Evolutionary conservation across 441 rosid genomes (phyloP).

Genomic region (Euphorbia celastroides): DNA sequence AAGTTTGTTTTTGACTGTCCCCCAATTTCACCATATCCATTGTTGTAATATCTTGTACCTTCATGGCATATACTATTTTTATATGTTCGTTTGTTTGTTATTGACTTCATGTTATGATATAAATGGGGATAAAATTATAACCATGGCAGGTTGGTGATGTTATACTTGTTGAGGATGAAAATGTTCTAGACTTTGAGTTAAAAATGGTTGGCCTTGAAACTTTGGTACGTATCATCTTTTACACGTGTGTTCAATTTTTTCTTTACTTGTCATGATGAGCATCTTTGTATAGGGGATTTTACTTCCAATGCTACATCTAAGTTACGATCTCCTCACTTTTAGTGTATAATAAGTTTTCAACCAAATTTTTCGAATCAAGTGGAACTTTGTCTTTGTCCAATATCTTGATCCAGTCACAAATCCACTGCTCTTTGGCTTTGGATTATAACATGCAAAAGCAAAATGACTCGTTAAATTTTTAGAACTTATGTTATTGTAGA

Average conservation of each 20-base stretch:
- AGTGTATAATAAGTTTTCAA: background rate
- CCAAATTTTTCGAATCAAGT: background rate
- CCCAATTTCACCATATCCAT: background rate
- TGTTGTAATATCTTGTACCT: background rate
- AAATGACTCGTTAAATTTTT: too few relatives aligned
- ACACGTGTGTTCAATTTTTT: background rate
- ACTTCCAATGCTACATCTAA: background rate
- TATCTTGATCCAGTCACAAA: too few relatives aligned
- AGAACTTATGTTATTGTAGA: too few relatives aligned
- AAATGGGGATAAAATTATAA: slow-evolving; percentile 4
- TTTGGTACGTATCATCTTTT: slow-evolving; percentile 44
- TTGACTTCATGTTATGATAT: background rate
- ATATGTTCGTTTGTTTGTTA: background rate
- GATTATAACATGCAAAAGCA: too few relatives aligned
- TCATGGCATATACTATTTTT: background rate
- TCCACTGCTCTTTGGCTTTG: too few relatives aligned
- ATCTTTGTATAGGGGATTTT: background rate
- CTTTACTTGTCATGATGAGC: background rate
- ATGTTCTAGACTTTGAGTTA: slow-evolving; percentile 47
- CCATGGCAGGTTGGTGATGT: slow-evolving; percentile 78
- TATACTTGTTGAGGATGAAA: slow-evolving; percentile 66
- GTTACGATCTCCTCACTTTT: background rate
- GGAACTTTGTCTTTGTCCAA: too few relatives aligned
- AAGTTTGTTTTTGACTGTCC: background rate
- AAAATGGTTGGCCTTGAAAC: slow-evolving; percentile 76